Evolutionary conservation across 2,329 filamentous ascomycete genomes (phyloP), one percentile per base, ranked within the genome.

Genomic region (Metarhizium anisopliae): DNA sequence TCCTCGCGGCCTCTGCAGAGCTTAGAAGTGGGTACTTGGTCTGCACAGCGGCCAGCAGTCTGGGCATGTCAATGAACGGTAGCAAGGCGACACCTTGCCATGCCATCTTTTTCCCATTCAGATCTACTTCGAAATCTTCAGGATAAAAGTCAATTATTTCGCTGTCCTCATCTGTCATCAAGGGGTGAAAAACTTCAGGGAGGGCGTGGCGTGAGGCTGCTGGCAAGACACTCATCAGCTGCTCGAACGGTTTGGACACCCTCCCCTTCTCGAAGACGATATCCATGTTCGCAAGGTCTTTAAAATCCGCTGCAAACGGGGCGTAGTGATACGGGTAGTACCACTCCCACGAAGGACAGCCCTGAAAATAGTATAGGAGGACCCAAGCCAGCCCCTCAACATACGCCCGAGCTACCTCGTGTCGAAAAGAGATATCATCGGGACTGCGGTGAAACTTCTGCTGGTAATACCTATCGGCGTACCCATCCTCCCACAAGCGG

Each of bases 311-410:
- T 2, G 94, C 94, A 68, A 99, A 99, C 3, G 95, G 94, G 1
- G 94, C 95, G 68, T 99, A 99, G 68, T 99, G 94, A 67, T 97
- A 95, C 0, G 94, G 94, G 67, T 96, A 99, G 70, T 94, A 99
- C 94, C 94, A 99, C 53, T 93, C 95, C 94, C 95, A 99, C 0
- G 91, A 96, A 25, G 94, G 91, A 65, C 94, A 99, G 30, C 94
- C 94, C 71, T 99, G 94, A 71, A 96, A 96, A 70, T 99, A 99
- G 72, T 99, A 99, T 40, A 92, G 78, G 52, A 99, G 76, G 43
- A 99, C 94, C 94, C 95, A 99, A 25, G 88, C 88, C 10, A 99
- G 80, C 40, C 94, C 94, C 75, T 97, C 91, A 13, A 93, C 91
- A 69, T 99, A 99, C n/a, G 89, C 84, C 54, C 84, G 83, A 40